Percentiles rank a stretch among this genome's conserved stretches.
phyloP scores from a whole-genome alignment of 2,329 filamentous ascomycete genomes.

The Botrytis galanthina region DNA sequence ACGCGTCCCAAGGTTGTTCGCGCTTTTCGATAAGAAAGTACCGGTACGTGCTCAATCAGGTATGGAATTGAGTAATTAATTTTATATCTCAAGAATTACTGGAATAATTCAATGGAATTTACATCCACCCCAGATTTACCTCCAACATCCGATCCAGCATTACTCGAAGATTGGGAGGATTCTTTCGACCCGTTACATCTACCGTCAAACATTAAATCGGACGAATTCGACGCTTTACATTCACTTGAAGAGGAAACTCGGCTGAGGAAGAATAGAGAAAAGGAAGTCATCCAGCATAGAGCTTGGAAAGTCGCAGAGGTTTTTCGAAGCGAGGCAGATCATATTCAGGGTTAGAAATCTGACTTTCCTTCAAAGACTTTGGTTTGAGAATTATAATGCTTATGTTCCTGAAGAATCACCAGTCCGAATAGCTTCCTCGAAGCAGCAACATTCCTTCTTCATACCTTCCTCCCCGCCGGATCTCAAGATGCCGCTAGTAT shows the following conservation, averaged over 20 bases:
- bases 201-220: constrained; percentile 39
- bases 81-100: not conserved
- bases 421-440: constrained; percentile 6
- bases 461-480: constrained; percentile 14
- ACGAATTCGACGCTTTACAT: constrained; percentile 49
- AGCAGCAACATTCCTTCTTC: constrained; percentile 6
- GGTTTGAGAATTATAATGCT: not conserved
- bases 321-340: constrained; percentile 50
- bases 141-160: constrained; percentile 30
- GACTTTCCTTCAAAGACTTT: not conserved
- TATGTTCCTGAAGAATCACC: not conserved
- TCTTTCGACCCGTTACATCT: constrained; percentile 17
- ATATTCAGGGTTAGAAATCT: constrained; percentile 33
- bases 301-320: constrained; percentile 47
- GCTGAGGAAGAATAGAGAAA: constrained; percentile 43
- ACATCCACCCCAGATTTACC: constrained; percentile 29
- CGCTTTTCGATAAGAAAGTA: constrained; percentile 5
- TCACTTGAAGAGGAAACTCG: constrained; percentile 43
- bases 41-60: not conserved
- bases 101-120: constrained; percentile 28
- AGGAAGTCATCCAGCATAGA: constrained; percentile 51
- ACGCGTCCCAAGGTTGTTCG: constrained; percentile 11
- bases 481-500: constrained; percentile 55
- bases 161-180: constrained; percentile 32
- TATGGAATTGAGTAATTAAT: not conserved